Evolutionary conservation across 2,329 filamentous ascomycete genomes (phyloP).

Genomic region (Fusarium nematophilum): DNA sequence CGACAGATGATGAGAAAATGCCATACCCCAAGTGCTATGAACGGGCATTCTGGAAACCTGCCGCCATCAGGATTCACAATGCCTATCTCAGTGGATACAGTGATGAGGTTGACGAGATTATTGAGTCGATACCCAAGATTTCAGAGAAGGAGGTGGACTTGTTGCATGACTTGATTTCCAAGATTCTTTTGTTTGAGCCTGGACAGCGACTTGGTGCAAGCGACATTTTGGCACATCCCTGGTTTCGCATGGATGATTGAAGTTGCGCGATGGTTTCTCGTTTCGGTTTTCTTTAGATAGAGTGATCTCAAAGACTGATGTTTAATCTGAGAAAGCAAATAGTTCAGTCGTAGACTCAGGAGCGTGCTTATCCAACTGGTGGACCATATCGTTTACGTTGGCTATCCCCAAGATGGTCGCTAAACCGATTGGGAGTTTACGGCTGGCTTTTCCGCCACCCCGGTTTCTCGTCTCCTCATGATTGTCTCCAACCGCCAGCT

Average conservation of each 20-base stretch:
- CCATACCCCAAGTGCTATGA: slow-evolving; percentile 16
- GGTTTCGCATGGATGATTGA: slow-evolving; percentile 16
- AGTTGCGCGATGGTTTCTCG: too few relatives aligned
- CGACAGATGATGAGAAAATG: neutral
- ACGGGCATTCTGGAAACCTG: slow-evolving; percentile 22
- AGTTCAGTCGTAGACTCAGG: too few relatives aligned
- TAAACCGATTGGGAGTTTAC: too few relatives aligned
- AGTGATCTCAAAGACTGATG: too few relatives aligned
- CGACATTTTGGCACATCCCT: slow-evolving; percentile 21
- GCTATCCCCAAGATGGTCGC: too few relatives aligned
- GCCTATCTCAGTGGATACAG: slow-evolving; percentile 11
- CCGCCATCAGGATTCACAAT: slow-evolving; percentile 6
- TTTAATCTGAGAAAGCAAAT: too few relatives aligned
- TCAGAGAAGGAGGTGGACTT: slow-evolving; percentile 6
- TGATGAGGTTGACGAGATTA: slow-evolving; percentile 12
- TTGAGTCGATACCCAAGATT: slow-evolving; percentile 20
- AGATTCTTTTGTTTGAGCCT: slow-evolving; percentile 26
- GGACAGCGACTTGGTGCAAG: neutral
- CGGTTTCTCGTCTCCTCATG: too few relatives aligned
- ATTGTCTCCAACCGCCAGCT: too few relatives aligned
- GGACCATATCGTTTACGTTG: too few relatives aligned
- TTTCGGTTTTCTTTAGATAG: too few relatives aligned
- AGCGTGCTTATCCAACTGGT: too few relatives aligned
- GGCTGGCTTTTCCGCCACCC: too few relatives aligned
- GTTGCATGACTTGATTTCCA: slow-evolving; percentile 18